Conservation (phyloP, 202 grass and related monocot species). For the Hordeum pubiflorum region DNA sequence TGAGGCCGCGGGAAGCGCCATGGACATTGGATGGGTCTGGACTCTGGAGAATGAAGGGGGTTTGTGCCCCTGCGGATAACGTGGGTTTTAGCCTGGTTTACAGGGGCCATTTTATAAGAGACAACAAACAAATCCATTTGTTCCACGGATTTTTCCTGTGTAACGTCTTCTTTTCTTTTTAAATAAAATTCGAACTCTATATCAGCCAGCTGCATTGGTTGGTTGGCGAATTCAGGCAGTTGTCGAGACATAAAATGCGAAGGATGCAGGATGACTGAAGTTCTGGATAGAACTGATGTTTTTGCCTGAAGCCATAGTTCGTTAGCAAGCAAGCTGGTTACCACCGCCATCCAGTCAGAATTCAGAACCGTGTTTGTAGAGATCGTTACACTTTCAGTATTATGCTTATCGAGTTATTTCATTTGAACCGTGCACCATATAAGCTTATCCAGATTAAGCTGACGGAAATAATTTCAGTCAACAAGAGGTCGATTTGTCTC, state of each 20-base stretch:
- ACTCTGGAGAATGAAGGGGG: not conserved
- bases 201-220: not conserved
- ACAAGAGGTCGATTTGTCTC: not conserved
- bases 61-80: slow-evolving; percentile 28
- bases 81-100: slow-evolving; percentile 24
- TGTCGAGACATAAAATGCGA: not conserved
- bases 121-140: not conserved
- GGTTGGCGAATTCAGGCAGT: not conserved
- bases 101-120: not conserved
- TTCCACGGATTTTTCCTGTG: not conserved
- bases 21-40: not conserved
- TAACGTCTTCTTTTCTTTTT: not conserved
- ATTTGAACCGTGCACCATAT: not conserved
- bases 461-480: not conserved
- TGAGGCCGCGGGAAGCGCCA: slow-evolving; percentile 25
- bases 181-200: not conserved
- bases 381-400: not conserved
- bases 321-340: too few species aligned
- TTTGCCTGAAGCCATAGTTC: not conserved
- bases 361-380: not conserved
- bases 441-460: not conserved
- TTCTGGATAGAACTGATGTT: not conserved
- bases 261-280: not conserved
- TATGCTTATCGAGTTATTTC: not conserved
- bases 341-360: too few species aligned